Evolutionary conservation across 2,329 filamentous ascomycete species (phyloP).

Genomic region (Neonectria punicea): DNA sequence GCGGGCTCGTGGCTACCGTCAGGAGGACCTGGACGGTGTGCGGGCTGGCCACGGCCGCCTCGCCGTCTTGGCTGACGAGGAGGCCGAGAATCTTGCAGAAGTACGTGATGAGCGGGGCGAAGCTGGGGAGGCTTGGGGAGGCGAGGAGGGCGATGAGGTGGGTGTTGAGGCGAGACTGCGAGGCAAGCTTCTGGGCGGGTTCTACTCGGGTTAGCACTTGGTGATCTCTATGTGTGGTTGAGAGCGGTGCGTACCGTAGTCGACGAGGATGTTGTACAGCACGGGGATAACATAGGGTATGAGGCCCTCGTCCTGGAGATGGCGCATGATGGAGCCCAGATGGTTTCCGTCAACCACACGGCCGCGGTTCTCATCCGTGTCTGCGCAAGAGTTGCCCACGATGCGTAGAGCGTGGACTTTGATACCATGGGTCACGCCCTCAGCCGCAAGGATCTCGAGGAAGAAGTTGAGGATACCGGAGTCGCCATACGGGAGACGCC

Average conservation of each 20-base stretch:
- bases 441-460: constrained; percentile 55
- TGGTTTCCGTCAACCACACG: constrained; percentile 62
- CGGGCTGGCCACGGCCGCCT: constrained; percentile 55
- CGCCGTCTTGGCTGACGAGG: constrained; percentile 63
- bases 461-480: constrained; percentile 69
- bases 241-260: constrained; percentile 61
- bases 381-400: constrained; percentile 71
- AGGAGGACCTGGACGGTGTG: constrained; percentile 62
- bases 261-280: constrained; percentile 70
- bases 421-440: constrained; percentile 54
- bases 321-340: constrained; percentile 58
- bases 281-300: constrained; percentile 67
- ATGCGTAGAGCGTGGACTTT: constrained; percentile 66
- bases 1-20: constrained; percentile 55
- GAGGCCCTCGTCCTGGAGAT: constrained; percentile 59
- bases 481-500: constrained; percentile 66
- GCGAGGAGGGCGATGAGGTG: constrained; percentile 62
- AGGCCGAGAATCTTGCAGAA: constrained; percentile 68
- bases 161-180: constrained; percentile 60
- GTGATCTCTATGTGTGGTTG: rapidly evolving
- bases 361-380: constrained; percentile 70
- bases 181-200: constrained; percentile 66
- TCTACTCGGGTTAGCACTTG: constrained; percentile 51
- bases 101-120: constrained; percentile 58
- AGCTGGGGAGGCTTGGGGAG: constrained; percentile 55